These are phyloP conservation scores for Jatropha curcas DNA, from an alignment of 345 rosid genomes.

Conservation along the genomic window DNA sequence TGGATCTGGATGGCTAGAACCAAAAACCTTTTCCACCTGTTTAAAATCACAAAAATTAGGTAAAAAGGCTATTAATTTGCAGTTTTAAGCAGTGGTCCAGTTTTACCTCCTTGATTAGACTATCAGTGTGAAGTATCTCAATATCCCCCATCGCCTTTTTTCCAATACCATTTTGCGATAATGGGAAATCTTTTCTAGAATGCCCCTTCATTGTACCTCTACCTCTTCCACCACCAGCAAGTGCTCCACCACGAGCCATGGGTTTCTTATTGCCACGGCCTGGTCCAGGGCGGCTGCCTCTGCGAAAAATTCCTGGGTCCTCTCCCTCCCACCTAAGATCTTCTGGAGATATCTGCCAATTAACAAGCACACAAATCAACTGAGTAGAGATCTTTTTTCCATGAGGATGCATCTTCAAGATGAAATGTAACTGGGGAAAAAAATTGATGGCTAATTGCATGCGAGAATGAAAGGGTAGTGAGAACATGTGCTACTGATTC, in stretches of 20 bases:
- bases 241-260: slow-evolving; percentile 62
- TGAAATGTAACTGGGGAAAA: background rate
- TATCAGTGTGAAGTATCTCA: slow-evolving; percentile 88
- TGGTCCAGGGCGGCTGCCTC: slow-evolving; percentile 76
- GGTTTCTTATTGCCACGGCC: slow-evolving; percentile 76
- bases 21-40: slow-evolving; percentile 89
- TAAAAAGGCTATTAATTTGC: background rate
- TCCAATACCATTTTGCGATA: slow-evolving; percentile 64
- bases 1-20: slow-evolving; percentile 64
- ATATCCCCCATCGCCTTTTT: slow-evolving; percentile 83
- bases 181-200: slow-evolving; percentile 51
- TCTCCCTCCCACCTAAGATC: slow-evolving; percentile 93
- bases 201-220: slow-evolving; percentile 62
- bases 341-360: slow-evolving; percentile 71
- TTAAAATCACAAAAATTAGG: slow-evolving; percentile 17
- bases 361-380: background rate
- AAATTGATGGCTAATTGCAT: background rate
- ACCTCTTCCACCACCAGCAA: slow-evolving; percentile 69
- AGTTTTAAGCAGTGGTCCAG: background rate
- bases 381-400: background rate
- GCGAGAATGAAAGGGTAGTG: background rate
- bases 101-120: slow-evolving; percentile 81
- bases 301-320: slow-evolving; percentile 63
- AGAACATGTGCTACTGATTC: background rate
- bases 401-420: background rate